phyloP scores from a whole-genome alignment of 2,329 filamentous ascomycete genomes.

The Clonostachys byssicola region DNA sequence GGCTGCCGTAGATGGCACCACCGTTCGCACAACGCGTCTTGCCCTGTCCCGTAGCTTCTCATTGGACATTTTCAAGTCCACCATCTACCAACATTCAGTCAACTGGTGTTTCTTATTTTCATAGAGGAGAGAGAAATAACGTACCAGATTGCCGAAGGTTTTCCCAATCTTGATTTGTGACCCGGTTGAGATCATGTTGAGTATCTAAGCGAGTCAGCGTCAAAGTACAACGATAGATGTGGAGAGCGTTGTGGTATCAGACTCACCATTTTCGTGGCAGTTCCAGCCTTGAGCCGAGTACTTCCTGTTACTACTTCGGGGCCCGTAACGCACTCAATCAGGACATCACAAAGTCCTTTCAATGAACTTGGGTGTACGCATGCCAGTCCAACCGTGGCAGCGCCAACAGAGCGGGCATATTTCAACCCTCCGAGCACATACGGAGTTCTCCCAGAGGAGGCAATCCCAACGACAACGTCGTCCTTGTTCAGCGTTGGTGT shows the following conservation, averaged over 20 bases:
- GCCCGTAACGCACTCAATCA: constrained; percentile 32
- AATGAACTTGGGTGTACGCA: constrained; percentile 18
- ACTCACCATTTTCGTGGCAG: constrained; percentile 32
- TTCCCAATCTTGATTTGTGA: constrained; percentile 7
- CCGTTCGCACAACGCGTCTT: constrained; percentile 13
- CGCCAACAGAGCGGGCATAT: constrained; percentile 25
- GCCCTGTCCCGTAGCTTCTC: constrained; percentile 19
- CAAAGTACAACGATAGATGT: neutral
- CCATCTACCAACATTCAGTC: neutral
- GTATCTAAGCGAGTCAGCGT: neutral
- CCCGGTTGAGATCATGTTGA: constrained; percentile 9
- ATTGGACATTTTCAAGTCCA: constrained; percentile 26
- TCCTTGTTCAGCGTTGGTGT: constrained; percentile 1
- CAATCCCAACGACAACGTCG: constrained; percentile 10
- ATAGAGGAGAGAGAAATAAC: neutral
- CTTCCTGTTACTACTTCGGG: constrained; percentile 39
- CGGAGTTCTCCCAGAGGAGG: constrained; percentile 9
- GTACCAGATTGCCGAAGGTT: constrained; percentile 7
- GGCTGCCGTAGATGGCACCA: constrained; percentile 4
- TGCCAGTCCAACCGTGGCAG: constrained; percentile 28
- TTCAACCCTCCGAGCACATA: constrained; percentile 10
- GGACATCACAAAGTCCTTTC: constrained; percentile 8
- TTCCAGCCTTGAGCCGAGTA: constrained; percentile 38
- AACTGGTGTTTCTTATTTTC: no score
- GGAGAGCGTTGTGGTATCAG: neutral